phyloP scores from a whole-genome alignment of 2,329 filamentous ascomycete species.

The Fusarium avenaceum region DNA sequence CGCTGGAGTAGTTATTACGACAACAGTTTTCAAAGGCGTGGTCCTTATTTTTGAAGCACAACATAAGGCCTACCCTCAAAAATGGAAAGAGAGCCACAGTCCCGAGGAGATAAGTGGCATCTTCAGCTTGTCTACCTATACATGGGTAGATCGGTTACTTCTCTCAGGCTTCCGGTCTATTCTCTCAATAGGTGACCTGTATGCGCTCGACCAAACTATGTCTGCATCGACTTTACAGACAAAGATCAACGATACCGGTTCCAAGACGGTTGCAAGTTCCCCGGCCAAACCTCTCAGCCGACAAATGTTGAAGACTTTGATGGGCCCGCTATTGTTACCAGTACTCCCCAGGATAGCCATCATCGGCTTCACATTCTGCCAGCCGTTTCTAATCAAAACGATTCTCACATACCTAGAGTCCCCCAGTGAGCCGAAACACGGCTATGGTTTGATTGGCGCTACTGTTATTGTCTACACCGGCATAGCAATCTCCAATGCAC shows the following conservation, averaged over 20 bases:
- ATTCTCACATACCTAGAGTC: slow-evolving; percentile 51
- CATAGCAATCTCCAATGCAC: slow-evolving; percentile 52
- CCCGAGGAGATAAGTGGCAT: slow-evolving; percentile 50
- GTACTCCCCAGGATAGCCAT: slow-evolving; percentile 52
- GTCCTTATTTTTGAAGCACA: slow-evolving; percentile 10
- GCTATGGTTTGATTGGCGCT: slow-evolving; percentile 54
- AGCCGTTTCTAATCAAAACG: slow-evolving; percentile 56
- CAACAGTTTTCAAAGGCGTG: background rate
- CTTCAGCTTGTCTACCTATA: slow-evolving; percentile 44
- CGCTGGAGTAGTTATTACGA: background rate
- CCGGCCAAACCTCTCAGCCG: background rate
- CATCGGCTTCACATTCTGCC: slow-evolving; percentile 55
- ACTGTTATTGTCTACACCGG: slow-evolving; percentile 51
- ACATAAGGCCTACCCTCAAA: background rate
- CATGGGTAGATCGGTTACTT: slow-evolving; percentile 50
- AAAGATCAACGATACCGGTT: background rate
- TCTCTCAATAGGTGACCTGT: slow-evolving; percentile 2
- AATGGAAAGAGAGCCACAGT: slow-evolving; percentile 14
- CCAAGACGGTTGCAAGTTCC: background rate
- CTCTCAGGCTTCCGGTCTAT: background rate
- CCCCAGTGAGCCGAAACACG: slow-evolving; percentile 40
- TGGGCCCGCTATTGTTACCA: slow-evolving; percentile 46
- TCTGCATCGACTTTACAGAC: background rate
- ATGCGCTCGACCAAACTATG: slow-evolving; percentile 6
- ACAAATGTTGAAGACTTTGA: background rate